Evolutionary conservation across 2,329 filamentous ascomycete species (phyloP).

Genomic region (Lithohypha guttulata): DNA sequence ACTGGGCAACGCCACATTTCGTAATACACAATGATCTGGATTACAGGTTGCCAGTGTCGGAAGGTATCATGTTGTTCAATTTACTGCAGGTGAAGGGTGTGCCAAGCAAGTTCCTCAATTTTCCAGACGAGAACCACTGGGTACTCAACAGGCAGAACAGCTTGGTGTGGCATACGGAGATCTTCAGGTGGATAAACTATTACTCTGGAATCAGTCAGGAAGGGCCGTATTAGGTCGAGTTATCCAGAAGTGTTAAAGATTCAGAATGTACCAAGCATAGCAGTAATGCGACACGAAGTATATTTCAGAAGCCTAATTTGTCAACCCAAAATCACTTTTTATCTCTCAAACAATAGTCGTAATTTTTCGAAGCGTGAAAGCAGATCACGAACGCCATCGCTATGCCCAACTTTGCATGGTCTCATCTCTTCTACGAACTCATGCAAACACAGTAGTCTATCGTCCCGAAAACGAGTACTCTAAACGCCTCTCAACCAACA

Average conservation of each 20-base stretch:
- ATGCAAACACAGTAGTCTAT: too few species aligned
- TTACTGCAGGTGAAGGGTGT: slow-evolving; percentile 63
- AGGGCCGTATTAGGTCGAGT: slow-evolving; percentile 6
- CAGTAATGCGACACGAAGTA: too few species aligned
- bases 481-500: too few species aligned
- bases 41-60: slow-evolving; percentile 71
- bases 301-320: too few species aligned
- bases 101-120: slow-evolving; percentile 65
- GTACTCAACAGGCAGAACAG: slow-evolving; percentile 80
- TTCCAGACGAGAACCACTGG: slow-evolving; percentile 62
- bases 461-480: too few species aligned
- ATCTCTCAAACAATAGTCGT: too few species aligned
- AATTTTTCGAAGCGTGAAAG: too few species aligned
- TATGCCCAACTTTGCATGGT: too few species aligned
- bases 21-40: slow-evolving; percentile 79
- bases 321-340: too few species aligned
- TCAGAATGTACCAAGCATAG: background rate
- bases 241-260: too few species aligned
- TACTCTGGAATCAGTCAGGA: slow-evolving; percentile 30
- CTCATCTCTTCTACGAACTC: too few species aligned
- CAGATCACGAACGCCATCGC: too few species aligned
- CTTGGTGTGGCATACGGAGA: slow-evolving; percentile 77
- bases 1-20: slow-evolving; percentile 73
- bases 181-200: slow-evolving; percentile 60
- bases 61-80: slow-evolving; percentile 72